Base-by-base conservation (phyloP, 768 basidiomycete genomes). In the Suillus ampliporus region DNA sequence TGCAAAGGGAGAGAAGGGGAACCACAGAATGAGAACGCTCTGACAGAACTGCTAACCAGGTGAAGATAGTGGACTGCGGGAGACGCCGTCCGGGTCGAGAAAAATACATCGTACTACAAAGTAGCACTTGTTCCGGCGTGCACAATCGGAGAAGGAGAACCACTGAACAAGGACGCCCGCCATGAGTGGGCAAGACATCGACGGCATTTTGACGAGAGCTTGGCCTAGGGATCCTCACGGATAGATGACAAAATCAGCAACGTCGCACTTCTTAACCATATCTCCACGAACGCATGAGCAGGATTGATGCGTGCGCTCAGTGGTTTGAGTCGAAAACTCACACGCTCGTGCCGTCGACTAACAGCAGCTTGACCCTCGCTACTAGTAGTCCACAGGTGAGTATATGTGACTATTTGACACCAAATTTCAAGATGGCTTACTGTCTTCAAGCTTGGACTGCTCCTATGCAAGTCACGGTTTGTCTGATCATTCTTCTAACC, bases 231-330 rank as follows among this genome's bases (percentile, higher is more conserved):
- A n/a, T n/a, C 35, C 78, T 94, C 35, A 87, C 87, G 2, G 87
- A 86, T 5, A 89, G 86, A 72, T 54, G 84, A 84, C 19, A 79
- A 80, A 34, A 79, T 89, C 54, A 82, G 87, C 2, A 92, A 90
- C 68, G 79, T 83, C 37, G 81, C 81, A 63, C 76, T 89, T 28
- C 79, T 88, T 26, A 87, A 86, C 67, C 86, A 86, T 66, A 82
- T 88, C 52, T 83, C 83, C 11, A 87, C 88, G 13, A 89, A 92
- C 77, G 86, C n/a, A n/a, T 90, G 64, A 85, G 84, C 69, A 78
- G 85, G 44, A 78, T 87, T 48, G 85, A 87, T 66, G 78, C 81
- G 11, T 84, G 85, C 67, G 85, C 88, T 2, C 89, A 90, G 74
- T 91, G 88, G 88, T 89, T 89, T 86, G 68, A 83, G 84, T 83